A percentile compares a stretch with the other conserved stretches of the same genome.
Conservation (phyloP, 2,329 filamentous ascomycete genomes). For the Aspergillus calidoustus region DNA sequence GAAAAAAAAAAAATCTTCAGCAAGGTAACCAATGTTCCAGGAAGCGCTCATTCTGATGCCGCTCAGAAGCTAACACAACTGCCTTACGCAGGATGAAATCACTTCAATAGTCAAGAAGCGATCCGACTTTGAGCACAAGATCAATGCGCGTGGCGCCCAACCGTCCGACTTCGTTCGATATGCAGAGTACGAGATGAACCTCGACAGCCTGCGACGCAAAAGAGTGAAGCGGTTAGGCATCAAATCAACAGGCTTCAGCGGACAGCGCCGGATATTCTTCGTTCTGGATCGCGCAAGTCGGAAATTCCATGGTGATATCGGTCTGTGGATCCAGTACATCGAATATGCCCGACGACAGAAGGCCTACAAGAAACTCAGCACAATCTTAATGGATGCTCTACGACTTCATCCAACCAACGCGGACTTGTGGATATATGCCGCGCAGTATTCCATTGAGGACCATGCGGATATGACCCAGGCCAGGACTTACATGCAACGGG, state of each 20-base stretch:
- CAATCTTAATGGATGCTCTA: constrained; percentile 69
- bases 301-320: constrained; percentile 80
- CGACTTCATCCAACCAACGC: constrained; percentile 83
- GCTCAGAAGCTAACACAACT: constrained; percentile 17
- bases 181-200: constrained; percentile 70
- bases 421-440: constrained; percentile 83
- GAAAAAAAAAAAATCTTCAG: constrained; percentile 90
- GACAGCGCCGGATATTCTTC: constrained; percentile 82
- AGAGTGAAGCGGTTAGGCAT: constrained; percentile 81
- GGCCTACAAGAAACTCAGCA: constrained; percentile 63
- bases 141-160: constrained; percentile 78
- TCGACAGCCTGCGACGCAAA: constrained; percentile 77
- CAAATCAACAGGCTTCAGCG: constrained; percentile 70
- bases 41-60: neutral
- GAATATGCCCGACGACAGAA: constrained; percentile 74
- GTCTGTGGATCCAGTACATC: constrained; percentile 89
- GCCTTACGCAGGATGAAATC: constrained; percentile 74
- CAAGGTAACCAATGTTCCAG: constrained; percentile 57
- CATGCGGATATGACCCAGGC: constrained; percentile 88
- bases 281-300: constrained; percentile 85
- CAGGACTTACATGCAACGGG: constrained; percentile 83
- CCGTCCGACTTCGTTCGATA: constrained; percentile 84
- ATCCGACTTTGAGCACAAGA: constrained; percentile 89
- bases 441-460: constrained; percentile 75
- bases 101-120: constrained; percentile 84